phyloP scores from a whole-genome alignment of 768 basidiomycete species.

The Serendipita indica region DNA sequence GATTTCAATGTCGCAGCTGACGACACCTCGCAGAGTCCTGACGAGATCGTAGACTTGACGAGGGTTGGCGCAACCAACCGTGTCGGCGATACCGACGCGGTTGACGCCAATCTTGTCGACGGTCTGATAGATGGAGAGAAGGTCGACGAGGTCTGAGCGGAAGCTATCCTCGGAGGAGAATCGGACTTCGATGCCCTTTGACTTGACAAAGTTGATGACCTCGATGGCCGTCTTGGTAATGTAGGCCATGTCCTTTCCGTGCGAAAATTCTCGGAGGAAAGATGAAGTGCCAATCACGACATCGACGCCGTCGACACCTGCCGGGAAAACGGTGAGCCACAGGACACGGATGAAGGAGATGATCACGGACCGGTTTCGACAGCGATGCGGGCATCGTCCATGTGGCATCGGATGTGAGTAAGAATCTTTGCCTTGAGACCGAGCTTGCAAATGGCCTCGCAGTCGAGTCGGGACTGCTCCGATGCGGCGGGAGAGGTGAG shows the following conservation, averaged over 20 bases:
- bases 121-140: conserved; percentile 96
- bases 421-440: conserved; percentile 92
- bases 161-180: conserved; percentile 99
- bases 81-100: conserved; percentile 97
- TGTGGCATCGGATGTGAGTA: conserved; percentile 98
- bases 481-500: conserved; percentile 96
- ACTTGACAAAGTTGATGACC: conserved; percentile 98
- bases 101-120: conserved; percentile 99
- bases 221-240: conserved; percentile 98
- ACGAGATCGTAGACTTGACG: conserved; percentile 98
- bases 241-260: conserved; percentile 99
- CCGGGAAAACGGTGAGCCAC: not conserved
- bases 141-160: conserved; percentile 97
- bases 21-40: conserved; percentile 88
- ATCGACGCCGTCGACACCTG: conserved; percentile 96
- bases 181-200: conserved; percentile 97
- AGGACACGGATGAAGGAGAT: not conserved
- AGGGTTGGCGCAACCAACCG: conserved; percentile 97
- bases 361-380: conserved; percentile 75
- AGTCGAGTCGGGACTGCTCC: conserved; percentile 84
- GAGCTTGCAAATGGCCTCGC: conserved; percentile 98
- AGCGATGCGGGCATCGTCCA: conserved; percentile 97
- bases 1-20: conserved; percentile 93
- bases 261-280: conserved; percentile 98
- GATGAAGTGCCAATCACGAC: conserved; percentile 98